These are phyloP conservation scores for Phytophthora crassamura DNA, from an alignment of 352 stramenopile species.

Conservation along the genomic window DNA sequence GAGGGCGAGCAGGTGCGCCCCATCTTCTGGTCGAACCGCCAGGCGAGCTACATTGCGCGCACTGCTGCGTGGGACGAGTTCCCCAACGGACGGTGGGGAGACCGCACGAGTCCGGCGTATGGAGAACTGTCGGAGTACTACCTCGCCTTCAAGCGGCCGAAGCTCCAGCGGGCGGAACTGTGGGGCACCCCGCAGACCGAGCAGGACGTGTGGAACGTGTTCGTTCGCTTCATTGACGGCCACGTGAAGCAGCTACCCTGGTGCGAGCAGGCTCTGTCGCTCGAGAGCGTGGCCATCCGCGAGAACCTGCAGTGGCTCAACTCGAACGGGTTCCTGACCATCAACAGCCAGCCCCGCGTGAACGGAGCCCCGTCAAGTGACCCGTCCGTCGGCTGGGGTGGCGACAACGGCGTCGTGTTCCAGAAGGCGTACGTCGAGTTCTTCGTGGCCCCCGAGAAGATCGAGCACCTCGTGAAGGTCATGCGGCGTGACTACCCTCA, in stretches of 20 bases:
- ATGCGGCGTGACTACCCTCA: constrained; percentile 71
- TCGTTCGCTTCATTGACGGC: constrained; percentile 88
- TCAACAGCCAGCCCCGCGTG: constrained; percentile 93
- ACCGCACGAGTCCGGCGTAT: constrained; percentile 95
- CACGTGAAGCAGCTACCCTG: constrained; percentile 94
- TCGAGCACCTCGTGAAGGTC: constrained; percentile 65
- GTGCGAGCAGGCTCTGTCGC: constrained; percentile 96
- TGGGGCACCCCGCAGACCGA: constrained; percentile 87
- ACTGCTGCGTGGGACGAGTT: constrained; percentile 98
- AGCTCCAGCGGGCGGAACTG: constrained; percentile 70
- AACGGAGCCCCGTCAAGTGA: constrained; percentile 93
- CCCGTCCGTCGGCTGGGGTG: constrained; percentile 95
- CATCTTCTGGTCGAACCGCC: constrained; percentile 99
- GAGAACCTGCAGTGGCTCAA: constrained; percentile 89
- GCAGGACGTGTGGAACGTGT: constrained; percentile 95
- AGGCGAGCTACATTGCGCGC: constrained; percentile 96
- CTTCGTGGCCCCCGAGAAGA: constrained; percentile 92
- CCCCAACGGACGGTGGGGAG: constrained; percentile 95
- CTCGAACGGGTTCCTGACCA: constrained; percentile 93
- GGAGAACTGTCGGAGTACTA: constrained; percentile 97
- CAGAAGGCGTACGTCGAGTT: constrained; percentile 99
- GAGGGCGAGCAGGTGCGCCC: constrained; percentile 92
- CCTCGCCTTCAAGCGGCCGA: constrained; percentile 84
- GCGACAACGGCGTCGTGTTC: constrained; percentile 95
- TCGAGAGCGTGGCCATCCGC: constrained; percentile 91